Conservation (phyloP, 179 eudicot genomes). For the Beta macrorhiza region DNA sequence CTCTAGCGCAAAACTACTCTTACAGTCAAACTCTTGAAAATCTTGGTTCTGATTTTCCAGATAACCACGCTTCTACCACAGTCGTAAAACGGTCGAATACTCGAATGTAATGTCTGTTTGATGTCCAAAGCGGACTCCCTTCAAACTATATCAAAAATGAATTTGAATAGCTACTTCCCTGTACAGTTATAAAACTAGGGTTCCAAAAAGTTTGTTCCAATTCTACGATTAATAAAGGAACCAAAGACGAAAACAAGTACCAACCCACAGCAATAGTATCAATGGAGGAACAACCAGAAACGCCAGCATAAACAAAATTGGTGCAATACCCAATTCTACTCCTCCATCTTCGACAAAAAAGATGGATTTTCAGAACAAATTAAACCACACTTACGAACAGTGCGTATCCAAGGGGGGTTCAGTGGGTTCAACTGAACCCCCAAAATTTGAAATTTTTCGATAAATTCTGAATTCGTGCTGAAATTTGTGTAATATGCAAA, state of each 20-base stretch:
- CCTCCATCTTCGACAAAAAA: constrained; percentile 33
- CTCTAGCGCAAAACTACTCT: neutral
- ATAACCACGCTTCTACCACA: constrained; percentile 11
- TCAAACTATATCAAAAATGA: neutral
- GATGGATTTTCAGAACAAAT: constrained; percentile 36
- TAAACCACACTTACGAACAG: constrained; percentile 17
- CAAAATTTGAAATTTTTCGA: too few species aligned
- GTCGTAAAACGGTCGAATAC: neutral
- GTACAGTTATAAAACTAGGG: constrained; percentile 1
- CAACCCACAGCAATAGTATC: constrained; percentile 13
- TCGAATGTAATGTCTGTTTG: neutral
- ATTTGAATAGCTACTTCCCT: neutral
- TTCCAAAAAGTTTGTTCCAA: neutral
- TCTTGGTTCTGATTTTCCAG: neutral
- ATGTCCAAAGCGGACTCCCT: neutral
- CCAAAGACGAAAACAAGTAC: constrained; percentile 13
- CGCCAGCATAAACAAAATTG: constrained; percentile 8
- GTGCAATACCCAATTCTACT: constrained; percentile 22
- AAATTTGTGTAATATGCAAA: too few species aligned
- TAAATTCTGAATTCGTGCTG: too few species aligned
- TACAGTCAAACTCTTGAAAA: neutral
- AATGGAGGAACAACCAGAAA: constrained; percentile 2
- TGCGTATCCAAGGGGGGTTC: too few species aligned
- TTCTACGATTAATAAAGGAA: neutral
- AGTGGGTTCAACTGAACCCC: too few species aligned